These are phyloP conservation scores for Niveomyces coronatus DNA, from an alignment of 2,329 filamentous ascomycete species.

Conservation along the genomic window DNA sequence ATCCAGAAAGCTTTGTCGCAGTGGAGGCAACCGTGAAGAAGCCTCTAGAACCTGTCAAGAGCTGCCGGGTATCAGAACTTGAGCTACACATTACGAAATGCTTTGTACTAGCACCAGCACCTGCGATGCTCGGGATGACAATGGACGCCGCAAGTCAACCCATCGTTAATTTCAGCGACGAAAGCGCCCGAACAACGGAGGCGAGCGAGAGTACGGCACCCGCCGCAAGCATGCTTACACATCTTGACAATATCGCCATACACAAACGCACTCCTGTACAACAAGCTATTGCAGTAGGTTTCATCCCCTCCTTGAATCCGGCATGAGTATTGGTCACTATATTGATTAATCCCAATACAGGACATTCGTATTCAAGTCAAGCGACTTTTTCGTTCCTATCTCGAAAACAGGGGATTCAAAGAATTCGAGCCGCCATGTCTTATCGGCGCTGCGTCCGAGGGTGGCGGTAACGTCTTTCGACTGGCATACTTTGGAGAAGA, in stretches of 20 bases:
- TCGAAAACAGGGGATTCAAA: slow-evolving; percentile 63
- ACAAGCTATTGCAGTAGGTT: slow-evolving; percentile 75
- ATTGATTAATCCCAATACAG: no score
- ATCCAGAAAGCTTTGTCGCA: slow-evolving; percentile 70
- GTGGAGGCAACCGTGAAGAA: slow-evolving; percentile 75
- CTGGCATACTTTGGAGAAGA: slow-evolving; percentile 81
- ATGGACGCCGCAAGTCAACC: slow-evolving; percentile 44
- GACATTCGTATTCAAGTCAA: slow-evolving; percentile 45
- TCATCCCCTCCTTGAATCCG: no score
- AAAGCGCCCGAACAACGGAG: slow-evolving; percentile 35
- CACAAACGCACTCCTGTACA: slow-evolving; percentile 87
- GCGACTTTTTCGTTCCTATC: slow-evolving; percentile 67
- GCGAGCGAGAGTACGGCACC: slow-evolving; percentile 32
- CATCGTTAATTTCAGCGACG: slow-evolving; percentile 49
- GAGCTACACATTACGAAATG: slow-evolving; percentile 86
- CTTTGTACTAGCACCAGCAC: slow-evolving; percentile 61
- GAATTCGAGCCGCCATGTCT: slow-evolving; percentile 85
- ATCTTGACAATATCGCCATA: slow-evolving; percentile 85
- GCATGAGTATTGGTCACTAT: no score
- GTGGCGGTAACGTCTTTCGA: slow-evolving; percentile 84
- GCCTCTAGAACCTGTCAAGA: slow-evolving; percentile 80
- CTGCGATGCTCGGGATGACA: slow-evolving; percentile 47
- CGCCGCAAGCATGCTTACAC: slow-evolving; percentile 70
- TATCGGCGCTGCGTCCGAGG: slow-evolving; percentile 83
- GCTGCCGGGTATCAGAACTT: slow-evolving; percentile 64